Evolutionary conservation across 2,329 filamentous ascomycete genomes (phyloP).

Genomic region (Penicillium polonicum): DNA sequence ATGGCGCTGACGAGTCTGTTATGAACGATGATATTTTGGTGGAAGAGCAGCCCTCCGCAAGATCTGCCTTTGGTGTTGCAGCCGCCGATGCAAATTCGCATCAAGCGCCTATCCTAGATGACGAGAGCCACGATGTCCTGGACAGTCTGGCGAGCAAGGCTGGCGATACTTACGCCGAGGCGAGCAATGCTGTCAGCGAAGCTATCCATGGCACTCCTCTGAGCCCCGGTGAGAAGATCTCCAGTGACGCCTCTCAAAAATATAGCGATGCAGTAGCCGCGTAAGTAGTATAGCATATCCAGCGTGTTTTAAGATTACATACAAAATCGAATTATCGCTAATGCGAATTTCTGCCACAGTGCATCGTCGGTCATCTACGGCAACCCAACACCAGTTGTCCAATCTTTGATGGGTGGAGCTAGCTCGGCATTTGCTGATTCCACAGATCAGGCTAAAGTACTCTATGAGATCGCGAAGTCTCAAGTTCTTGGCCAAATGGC

Average conservation of each 20-base stretch:
- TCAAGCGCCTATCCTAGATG: slow-evolving; percentile 41
- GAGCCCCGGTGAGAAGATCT: slow-evolving; percentile 46
- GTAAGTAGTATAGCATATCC: slow-evolving; percentile 38
- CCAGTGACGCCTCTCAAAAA: slow-evolving; percentile 53
- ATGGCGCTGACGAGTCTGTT: slow-evolving; percentile 6
- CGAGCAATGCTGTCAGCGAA: slow-evolving; percentile 55
- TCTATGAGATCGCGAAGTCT: slow-evolving; percentile 67
- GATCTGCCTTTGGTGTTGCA: slow-evolving; percentile 20
- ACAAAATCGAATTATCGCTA: slow-evolving; percentile 2
- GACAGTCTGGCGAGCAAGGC: slow-evolving; percentile 53
- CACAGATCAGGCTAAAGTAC: slow-evolving; percentile 63
- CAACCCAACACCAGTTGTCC: slow-evolving; percentile 5
- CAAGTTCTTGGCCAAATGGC: slow-evolving; percentile 69
- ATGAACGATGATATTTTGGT: slow-evolving; percentile 41
- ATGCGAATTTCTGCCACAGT: slow-evolving; percentile 1
- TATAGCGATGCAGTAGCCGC: slow-evolving; percentile 59
- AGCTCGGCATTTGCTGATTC: slow-evolving; percentile 49
- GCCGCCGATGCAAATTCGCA: slow-evolving; percentile 19
- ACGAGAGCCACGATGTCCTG: slow-evolving; percentile 46
- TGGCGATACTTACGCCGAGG: slow-evolving; percentile 53
- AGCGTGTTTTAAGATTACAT: neutral
- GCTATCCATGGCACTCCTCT: slow-evolving; percentile 55
- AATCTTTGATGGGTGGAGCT: slow-evolving; percentile 1
- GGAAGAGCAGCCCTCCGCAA: slow-evolving; percentile 46
- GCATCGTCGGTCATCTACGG: slow-evolving; percentile 10